Base-by-base conservation (phyloP, 306 rosid species). In the Arachis hypogaea region DNA sequence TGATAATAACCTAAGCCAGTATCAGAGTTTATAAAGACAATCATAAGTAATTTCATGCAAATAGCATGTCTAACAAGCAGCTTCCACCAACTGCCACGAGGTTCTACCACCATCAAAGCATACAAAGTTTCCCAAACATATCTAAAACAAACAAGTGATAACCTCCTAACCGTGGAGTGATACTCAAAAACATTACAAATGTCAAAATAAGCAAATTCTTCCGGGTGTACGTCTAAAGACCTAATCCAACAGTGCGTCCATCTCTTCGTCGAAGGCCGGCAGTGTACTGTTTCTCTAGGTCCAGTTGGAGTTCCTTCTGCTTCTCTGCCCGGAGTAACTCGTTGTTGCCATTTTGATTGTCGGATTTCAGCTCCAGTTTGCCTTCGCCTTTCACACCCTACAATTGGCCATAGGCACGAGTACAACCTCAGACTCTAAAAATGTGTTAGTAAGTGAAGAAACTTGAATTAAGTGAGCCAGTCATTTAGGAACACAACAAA, bases 321-420 rank as follows among this genome's bases (percentile, higher is more conserved):
- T 87, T 88, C 80, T 95, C 97, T 64, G 86, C 88, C 42, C 70
- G 86, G 38, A 85, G 82, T 12, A 47, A 52, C 16, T 89, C 79
- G 63, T 59, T 58, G 63, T 59, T 58, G 57, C 84, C 83, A 50
- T 79, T 84, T 82, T 82, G 81, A 70, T 82, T 77, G 79, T 80
- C 55, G 18, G 84, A 75, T 40, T 69, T 80, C 33, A 80, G 86
- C 69, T 93, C 98, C 78, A 36, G 81, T 78, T 87, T 89, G 74
- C 61, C 50, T 5, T 91, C 97, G 59, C 95, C 96, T 79, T 86
- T 94, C 83, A 92, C 87, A 80, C 99, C 99, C 99, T 94, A 83
- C 97, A 94, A 92, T 84, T 94, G 85, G 97, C 95, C 98, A 94
- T 88, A 88, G 96, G 97, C 96, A 95, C 85, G 89, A 88, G 89